Evolutionary conservation across 2,329 filamentous ascomycete genomes (phyloP).

Genomic region (Blastomyces emzantsi): DNA sequence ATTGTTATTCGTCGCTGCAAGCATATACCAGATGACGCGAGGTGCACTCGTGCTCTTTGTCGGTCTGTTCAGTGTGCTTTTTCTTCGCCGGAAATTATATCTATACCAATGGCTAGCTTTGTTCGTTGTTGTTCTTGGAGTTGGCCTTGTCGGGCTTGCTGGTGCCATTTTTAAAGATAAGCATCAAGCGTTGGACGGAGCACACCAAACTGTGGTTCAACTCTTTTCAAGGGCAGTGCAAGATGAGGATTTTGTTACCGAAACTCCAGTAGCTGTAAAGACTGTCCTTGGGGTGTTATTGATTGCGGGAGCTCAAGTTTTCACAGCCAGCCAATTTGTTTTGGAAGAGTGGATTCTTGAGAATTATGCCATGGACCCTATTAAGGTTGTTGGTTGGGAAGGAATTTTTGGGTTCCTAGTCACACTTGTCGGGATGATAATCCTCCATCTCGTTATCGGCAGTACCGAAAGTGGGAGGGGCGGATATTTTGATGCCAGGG

Average conservation of each 20-base stretch:
- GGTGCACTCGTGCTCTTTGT: constrained; percentile 94
- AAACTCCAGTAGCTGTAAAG: constrained; percentile 50
- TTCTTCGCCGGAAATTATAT: constrained; percentile 68
- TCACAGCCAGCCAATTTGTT: constrained; percentile 94
- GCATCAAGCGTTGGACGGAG: constrained; percentile 27
- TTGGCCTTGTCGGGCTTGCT: constrained; percentile 80
- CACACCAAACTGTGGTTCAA: constrained; percentile 18
- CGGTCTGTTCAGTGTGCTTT: constrained; percentile 86
- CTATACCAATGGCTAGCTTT: constrained; percentile 91
- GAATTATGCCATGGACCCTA: constrained; percentile 67
- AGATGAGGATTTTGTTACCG: constrained; percentile 35
- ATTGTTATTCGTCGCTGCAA: constrained; percentile 84
- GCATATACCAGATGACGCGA: constrained; percentile 97
- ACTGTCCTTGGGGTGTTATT: constrained; percentile 77
- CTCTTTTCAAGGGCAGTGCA: constrained; percentile 35
- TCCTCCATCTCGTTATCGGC: constrained; percentile 70
- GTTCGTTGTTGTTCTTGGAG: constrained; percentile 75
- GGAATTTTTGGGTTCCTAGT: constrained; percentile 80
- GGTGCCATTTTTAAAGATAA: constrained; percentile 69
- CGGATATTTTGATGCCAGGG: constrained; percentile 83
- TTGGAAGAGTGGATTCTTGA: constrained; percentile 89
- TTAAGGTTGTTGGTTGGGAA: constrained; percentile 93
- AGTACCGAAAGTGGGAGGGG: constrained; percentile 61
- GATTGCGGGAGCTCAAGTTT: constrained; percentile 91
- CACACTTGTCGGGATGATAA: constrained; percentile 67